Evolutionary conservation across 306 rosid genomes (phyloP), one percentile per base, ranked within the genome.

Genomic region (Lathyrus tuberosus): DNA sequence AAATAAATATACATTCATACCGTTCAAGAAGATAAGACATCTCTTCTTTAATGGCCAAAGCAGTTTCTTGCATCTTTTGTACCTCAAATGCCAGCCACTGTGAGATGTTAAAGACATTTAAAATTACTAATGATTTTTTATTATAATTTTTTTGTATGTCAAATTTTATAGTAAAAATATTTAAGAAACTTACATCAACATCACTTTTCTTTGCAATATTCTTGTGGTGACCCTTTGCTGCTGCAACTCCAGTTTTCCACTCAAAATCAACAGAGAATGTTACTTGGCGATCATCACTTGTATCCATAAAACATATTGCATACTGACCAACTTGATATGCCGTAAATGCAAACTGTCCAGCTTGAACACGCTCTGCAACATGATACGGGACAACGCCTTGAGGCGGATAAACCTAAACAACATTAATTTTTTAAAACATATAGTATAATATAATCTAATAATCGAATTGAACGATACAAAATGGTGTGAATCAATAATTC

Each of bases 211-310:
- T 89, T 26, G 88, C 90, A 68, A 89, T 82, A 43, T 57, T 35
- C 40, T 35, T 78, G 62, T 85, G 42, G 90, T 90, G 83, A 62
- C 71, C 87, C 38, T 76, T 83, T 4, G 94, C 81, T 2, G 40
- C 10, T 8, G 79, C 79, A 2, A 89, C 86, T 10, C 96, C 97
- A 0, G 85, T 74, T 70, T 54, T 86, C 96, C 97, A 92, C 2
- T 86, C 88, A 26, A 92, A 84, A 54, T 92, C 95, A 12, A 92
- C 8, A 0, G 84, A 71, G 58, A 86, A 62, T 2, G 83, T 83
- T 11, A 22, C 3, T 9, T 44, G 69, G 2, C 87, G 87, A 16
- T 76, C 66, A 26, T 72, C 76, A 31, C 48, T 65, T 1, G 57
- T 40, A 14, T 76, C 80, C 81, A 81, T 87, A 58, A 92, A 89